These are phyloP conservation scores for Cytospora piceae DNA, from an alignment of 2,329 filamentous ascomycete genomes.

Conservation along the genomic window DNA sequence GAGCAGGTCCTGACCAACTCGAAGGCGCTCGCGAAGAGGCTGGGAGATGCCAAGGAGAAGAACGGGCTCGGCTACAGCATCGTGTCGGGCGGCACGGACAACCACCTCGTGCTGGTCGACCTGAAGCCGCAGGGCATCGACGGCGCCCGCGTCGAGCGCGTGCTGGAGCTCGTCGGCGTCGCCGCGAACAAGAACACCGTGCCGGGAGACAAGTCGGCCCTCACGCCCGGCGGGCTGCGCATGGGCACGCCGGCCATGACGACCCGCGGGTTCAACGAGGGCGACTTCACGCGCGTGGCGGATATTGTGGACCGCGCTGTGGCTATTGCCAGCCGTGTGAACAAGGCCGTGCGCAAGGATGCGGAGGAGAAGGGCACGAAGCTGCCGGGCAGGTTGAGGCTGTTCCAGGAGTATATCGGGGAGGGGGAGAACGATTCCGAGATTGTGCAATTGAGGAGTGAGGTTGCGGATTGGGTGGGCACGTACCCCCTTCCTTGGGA, in stretches of 20 bases:
- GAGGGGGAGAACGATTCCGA: slow-evolving; percentile 70
- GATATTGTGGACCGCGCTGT: slow-evolving; percentile 86
- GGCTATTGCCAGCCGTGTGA: slow-evolving; percentile 74
- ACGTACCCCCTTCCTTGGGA: slow-evolving; percentile 75
- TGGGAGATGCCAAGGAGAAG: slow-evolving; percentile 70
- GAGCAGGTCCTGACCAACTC: slow-evolving; percentile 88
- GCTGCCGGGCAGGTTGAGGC: slow-evolving; percentile 65
- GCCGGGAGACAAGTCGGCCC: slow-evolving; percentile 89
- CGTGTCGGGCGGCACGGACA: slow-evolving; percentile 93
- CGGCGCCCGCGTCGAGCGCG: slow-evolving; percentile 84
- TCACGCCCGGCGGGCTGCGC: slow-evolving; percentile 89
- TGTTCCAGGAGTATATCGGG: slow-evolving; percentile 70
- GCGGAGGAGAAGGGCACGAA: slow-evolving; percentile 70
- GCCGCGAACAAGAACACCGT: slow-evolving; percentile 99
- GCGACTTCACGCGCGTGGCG: slow-evolving; percentile 85
- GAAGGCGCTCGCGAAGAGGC: slow-evolving; percentile 76
- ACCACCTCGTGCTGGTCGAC: slow-evolving; percentile 92
- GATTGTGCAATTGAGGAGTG: slow-evolving; percentile 72
- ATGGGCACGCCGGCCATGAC: slow-evolving; percentile 99
- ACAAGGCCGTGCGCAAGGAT: slow-evolving; percentile 72
- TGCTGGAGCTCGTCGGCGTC: slow-evolving; percentile 89
- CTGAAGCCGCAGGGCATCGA: slow-evolving; percentile 88
- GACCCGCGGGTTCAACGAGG: slow-evolving; percentile 85
- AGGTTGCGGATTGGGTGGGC: slow-evolving; percentile 79
- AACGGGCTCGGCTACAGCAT: slow-evolving; percentile 83